Evolutionary conservation across 2,329 filamentous ascomycete genomes (phyloP).

Genomic region (Exserohilum turcica): DNA sequence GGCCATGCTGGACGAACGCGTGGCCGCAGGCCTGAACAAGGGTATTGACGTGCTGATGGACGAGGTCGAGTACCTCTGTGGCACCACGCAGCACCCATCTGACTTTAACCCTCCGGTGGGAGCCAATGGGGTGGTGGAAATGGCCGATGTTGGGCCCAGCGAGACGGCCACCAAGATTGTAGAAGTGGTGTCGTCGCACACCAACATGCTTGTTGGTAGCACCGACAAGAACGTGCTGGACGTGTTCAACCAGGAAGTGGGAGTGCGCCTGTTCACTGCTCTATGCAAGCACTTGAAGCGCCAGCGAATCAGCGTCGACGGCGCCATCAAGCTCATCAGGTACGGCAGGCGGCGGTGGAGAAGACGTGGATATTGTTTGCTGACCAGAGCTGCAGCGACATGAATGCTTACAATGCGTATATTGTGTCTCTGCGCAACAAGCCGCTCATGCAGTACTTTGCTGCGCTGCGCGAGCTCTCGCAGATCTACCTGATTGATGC

Average conservation of each 20-base stretch:
- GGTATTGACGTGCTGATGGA: conserved; percentile 98
- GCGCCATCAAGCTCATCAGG: conserved; percentile 87
- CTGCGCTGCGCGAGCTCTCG: conserved; percentile 85
- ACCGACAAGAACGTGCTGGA: conserved; percentile 98
- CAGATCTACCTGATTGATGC: conserved; percentile 95
- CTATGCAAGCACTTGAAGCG: conserved; percentile 98
- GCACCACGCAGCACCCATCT: conserved; percentile 80
- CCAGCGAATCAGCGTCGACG: conserved; percentile 86
- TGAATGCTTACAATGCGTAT: conserved; percentile 90
- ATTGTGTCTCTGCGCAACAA: conserved; percentile 80
- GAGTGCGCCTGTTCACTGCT: conserved; percentile 85
- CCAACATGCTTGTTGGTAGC: conserved; percentile 88
- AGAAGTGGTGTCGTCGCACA: conserved; percentile 84
- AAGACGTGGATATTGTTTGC: not conserved
- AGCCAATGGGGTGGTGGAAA: conserved; percentile 37
- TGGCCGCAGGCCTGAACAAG: conserved; percentile 93
- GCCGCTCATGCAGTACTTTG: conserved; percentile 87
- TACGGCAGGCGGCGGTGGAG: conserved; percentile 38
- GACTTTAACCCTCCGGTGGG: conserved; percentile 80
- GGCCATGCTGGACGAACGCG: conserved; percentile 96
- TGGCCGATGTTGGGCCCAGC: conserved; percentile 72
- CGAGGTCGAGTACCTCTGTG: conserved; percentile 93
- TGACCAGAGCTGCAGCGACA: conserved; percentile 66
- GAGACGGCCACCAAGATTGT: conserved; percentile 79
- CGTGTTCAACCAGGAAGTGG: conserved; percentile 98